phyloP scores from a whole-genome alignment of 2,329 filamentous ascomycete species.

The Alternaria ventricosa region DNA sequence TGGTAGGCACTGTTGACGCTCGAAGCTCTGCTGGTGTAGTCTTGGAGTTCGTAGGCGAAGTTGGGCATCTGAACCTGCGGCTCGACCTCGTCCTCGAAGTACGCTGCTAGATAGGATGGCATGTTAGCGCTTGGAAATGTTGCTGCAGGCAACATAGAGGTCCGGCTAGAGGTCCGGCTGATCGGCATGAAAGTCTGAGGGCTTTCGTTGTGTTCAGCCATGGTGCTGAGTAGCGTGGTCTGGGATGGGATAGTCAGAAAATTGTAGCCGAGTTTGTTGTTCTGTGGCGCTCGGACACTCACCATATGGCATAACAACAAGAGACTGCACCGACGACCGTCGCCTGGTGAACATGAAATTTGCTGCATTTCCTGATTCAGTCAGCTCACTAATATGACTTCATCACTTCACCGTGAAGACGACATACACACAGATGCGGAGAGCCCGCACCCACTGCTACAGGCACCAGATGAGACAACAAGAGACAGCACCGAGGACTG shows the following conservation, averaged over 20 bases:
- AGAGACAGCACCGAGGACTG: not conserved
- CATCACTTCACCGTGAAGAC: not conserved
- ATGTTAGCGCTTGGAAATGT: not conserved
- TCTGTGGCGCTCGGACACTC: not conserved
- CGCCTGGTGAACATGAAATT: not conserved
- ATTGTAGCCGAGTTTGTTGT: not conserved
- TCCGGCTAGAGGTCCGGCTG: not conserved
- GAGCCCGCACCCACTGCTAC: not conserved
- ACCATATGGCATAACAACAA: not conserved
- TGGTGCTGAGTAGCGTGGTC: not conserved
- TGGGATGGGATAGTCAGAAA: not conserved
- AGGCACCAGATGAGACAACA: not conserved
- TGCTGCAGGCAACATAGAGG: not conserved
- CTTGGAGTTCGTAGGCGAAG: not conserved
- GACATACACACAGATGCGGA: not conserved
- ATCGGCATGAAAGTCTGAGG: slow-evolving; percentile 2
- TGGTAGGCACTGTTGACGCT: not conserved
- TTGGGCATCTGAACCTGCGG: not conserved
- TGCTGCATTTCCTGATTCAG: not conserved
- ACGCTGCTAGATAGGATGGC: not conserved
- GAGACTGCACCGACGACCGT: not conserved
- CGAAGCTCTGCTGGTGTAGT: not conserved
- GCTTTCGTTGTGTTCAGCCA: slow-evolving; percentile 17
- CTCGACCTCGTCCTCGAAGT: not conserved
- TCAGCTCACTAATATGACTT: not conserved